Evolutionary conservation across 2,329 filamentous ascomycete genomes (phyloP), one percentile per base, ranked within the genome.

Genomic region (Colletotrichum liriopes): DNA sequence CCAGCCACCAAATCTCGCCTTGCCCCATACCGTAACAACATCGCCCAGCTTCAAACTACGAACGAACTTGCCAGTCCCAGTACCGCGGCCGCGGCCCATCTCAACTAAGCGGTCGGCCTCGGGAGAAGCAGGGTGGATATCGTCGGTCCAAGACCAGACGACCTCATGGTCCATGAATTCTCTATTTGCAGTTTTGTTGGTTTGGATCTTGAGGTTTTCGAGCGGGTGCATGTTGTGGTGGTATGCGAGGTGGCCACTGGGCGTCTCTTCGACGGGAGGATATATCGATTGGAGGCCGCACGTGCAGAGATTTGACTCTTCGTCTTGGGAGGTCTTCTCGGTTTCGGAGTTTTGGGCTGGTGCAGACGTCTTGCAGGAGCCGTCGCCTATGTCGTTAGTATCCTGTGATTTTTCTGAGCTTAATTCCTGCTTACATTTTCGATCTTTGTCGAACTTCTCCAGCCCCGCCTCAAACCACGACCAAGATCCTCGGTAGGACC

Each of bases 381-480:
- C 67, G 54, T 73, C 61, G 18, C 71, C 71, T 73, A 16, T 2
- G 6, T n/a, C 6, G 26, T 65, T 5, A 71, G 41, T 29, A 18
- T 9, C 1, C 14, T 3, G 1, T 1, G 16, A 5, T 18, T 2
- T 1, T 8, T 3, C 3, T 5, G 18, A 23, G 12, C 2, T 26
- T 6, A 12, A 16, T 18, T 8, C 9, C 65, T 29, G 37, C 78
- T 71, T 69, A 80, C 77, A 77, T 39, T 69, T 54, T 66, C 79
- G 76, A 0, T 76, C 78, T 26, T 81, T 81, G 55, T 87, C 86
- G 59, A 89, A 87, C 4, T 84, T 84, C 78, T 92, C 90, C 20
- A 91, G 77, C 0, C 90, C 90, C 20, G 85, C 89, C 67, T 92
- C 90, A 71, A 92, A 91, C 90, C 90, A 93, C 0, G 90, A 90